Evolutionary conservation across 805 yeast species (phyloP).

Genomic region (Yarrowia osloensis): DNA sequence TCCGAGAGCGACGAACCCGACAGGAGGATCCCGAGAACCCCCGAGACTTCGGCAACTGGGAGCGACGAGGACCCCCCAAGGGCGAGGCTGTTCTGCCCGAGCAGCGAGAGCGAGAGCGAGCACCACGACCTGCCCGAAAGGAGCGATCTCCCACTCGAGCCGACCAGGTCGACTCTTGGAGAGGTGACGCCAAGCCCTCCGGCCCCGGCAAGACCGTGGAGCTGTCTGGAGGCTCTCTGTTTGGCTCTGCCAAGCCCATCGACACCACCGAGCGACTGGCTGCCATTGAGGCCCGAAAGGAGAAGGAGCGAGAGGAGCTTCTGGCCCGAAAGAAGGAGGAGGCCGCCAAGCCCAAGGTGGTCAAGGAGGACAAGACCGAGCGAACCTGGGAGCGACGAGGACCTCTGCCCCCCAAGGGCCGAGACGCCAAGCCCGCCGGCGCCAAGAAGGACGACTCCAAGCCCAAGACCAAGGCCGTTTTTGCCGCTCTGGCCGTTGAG

Average conservation of each 20-base stretch:
- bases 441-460: conserved; percentile 27
- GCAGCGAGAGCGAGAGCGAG: conserved; percentile 25
- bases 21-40: conserved; percentile 43
- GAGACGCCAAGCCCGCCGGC: conserved; percentile 2
- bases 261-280: conserved; percentile 66
- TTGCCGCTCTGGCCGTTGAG: conserved; percentile 27
- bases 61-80: conserved; percentile 40
- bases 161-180: conserved; percentile 40
- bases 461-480: conserved; percentile 15
- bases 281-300: conserved; percentile 55
- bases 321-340: conserved; percentile 27
- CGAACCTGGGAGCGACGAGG: conserved; percentile 32
- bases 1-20: conserved; percentile 30
- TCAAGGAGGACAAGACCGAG: conserved; percentile 29
- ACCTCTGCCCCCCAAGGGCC: conserved; percentile 30
- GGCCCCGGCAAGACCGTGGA: conserved; percentile 35
- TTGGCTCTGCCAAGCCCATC: conserved; percentile 85
- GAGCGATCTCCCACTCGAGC: conserved; percentile 35
- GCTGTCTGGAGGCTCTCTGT: conserved; percentile 49
- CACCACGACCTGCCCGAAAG: conserved; percentile 36
- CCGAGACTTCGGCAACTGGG: conserved; percentile 51
- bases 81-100: conserved; percentile 32
- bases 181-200: conserved; percentile 40
- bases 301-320: conserved; percentile 33
- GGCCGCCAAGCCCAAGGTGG: conserved; percentile 31